These are phyloP conservation scores for Chondrus crispus DNA, from an alignment of 23 red algal species.

Conservation along the genomic window DNA sequence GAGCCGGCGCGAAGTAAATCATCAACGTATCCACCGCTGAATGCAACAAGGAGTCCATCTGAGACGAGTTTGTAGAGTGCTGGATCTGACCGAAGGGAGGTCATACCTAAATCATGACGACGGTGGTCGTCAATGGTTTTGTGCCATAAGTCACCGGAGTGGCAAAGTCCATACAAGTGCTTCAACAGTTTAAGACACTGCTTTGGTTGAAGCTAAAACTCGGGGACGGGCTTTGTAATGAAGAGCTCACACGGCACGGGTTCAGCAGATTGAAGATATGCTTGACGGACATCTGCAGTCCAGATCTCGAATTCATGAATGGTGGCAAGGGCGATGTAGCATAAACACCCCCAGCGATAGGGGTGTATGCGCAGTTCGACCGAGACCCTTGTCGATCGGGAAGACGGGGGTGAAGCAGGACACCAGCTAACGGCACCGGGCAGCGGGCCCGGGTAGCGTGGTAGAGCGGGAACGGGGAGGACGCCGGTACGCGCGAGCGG, in stretches of 20 bases:
- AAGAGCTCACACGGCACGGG: not conserved
- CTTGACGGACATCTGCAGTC: not conserved
- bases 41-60: not conserved
- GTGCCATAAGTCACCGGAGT: not conserved
- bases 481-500: too few relatives aligned
- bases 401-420: too few relatives aligned
- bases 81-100: not conserved
- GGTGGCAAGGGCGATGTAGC: not conserved
- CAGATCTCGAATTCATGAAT: not conserved
- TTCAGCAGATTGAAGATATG: conserved; percentile 11
- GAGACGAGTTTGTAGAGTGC: not conserved
- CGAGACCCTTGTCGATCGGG: too few relatives aligned
- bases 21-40: not conserved
- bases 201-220: not conserved
- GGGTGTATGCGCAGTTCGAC: too few relatives aligned
- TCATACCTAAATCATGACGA: not conserved
- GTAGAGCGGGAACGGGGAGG: too few relatives aligned
- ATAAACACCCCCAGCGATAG: too few relatives aligned
- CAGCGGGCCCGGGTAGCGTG: too few relatives aligned
- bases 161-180: not conserved
- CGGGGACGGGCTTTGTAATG: not conserved
- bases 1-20: not conserved
- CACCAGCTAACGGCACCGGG: too few relatives aligned
- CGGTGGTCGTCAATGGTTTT: not conserved
- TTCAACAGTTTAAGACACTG: conserved; percentile 7